Conservation (phyloP, 306 rosid genomes). For the Gynostemma pentaphyllum region DNA sequence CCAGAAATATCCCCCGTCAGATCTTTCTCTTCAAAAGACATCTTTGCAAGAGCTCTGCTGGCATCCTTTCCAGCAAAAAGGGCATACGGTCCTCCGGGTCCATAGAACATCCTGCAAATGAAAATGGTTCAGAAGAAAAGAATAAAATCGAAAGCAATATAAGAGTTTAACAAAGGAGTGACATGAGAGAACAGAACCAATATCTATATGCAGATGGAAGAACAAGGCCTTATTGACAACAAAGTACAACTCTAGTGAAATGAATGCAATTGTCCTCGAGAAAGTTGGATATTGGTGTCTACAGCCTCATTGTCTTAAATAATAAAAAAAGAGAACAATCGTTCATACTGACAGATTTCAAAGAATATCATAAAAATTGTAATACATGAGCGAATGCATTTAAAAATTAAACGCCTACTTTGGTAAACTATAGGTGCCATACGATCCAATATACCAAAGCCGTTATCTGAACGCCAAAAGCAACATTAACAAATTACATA, state of each 20-base stretch:
- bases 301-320: not conserved
- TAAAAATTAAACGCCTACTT: not conserved
- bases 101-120: constrained; percentile 75
- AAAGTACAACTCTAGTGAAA: not conserved
- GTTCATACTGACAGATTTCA: not conserved
- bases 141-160: constrained; percentile 3
- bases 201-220: not conserved
- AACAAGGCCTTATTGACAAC: too few species aligned
- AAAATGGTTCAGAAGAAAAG: not conserved
- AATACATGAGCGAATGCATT: too few species aligned
- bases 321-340: not conserved
- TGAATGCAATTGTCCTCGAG: not conserved
- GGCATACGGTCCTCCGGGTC: constrained; percentile 96
- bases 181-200: not conserved
- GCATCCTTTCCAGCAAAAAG: constrained; percentile 96
- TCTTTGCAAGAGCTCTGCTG: constrained; percentile 93
- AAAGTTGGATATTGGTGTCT: not conserved
- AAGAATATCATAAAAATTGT: not conserved
- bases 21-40: constrained; percentile 92
- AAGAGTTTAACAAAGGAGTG: not conserved
- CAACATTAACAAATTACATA: not conserved
- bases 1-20: constrained; percentile 78
- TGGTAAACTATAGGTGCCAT: not conserved
- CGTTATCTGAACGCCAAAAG: not conserved
- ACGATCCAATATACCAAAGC: not conserved